These are phyloP conservation scores for Trapa bicornis DNA, from an alignment of 345 rosid species.

Conservation along the genomic window DNA sequence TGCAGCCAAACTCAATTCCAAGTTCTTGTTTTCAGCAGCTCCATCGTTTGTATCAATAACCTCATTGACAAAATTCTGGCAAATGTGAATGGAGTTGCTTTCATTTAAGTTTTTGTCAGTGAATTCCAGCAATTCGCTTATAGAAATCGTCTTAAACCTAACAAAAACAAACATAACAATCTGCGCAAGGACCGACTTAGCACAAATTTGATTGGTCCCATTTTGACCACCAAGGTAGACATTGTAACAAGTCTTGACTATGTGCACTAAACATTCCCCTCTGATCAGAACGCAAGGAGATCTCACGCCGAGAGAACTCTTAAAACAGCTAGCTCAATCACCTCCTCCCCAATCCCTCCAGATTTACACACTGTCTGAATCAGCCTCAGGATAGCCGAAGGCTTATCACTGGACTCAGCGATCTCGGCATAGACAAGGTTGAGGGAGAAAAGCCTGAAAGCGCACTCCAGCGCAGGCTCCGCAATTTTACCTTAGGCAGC, in stretches of 20 bases:
- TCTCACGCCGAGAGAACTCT: constrained; percentile 60
- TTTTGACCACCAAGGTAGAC: constrained; percentile 69
- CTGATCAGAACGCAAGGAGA: constrained; percentile 65
- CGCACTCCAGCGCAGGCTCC: constrained; percentile 80
- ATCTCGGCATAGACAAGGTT: constrained; percentile 59
- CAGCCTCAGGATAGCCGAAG: constrained; percentile 9
- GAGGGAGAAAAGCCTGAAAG: constrained; percentile 58
- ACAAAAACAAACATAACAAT: constrained; percentile 61
- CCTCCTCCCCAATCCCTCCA: constrained; percentile 60
- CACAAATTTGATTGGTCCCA: constrained; percentile 92
- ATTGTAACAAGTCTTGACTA: constrained; percentile 83
- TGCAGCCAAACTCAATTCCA: constrained; percentile 15
- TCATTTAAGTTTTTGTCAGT: constrained; percentile 82
- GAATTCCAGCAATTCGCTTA: constrained; percentile 61
- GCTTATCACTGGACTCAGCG: constrained; percentile 17
- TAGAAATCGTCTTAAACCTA: constrained; percentile 39
- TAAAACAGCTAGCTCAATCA: constrained; percentile 60
- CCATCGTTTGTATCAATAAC: constrained; percentile 57
- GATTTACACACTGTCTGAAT: constrained; percentile 38
- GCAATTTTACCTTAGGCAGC: constrained; percentile 56
- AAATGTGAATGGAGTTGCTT: constrained; percentile 65
- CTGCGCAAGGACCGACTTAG: constrained; percentile 85
- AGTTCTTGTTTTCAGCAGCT: constrained; percentile 30
- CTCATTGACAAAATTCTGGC: constrained; percentile 67
- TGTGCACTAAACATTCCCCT: constrained; percentile 61